These are phyloP conservation scores for Corymbia citriodora DNA, from an alignment of 441 rosid species.

Conservation along the genomic window DNA sequence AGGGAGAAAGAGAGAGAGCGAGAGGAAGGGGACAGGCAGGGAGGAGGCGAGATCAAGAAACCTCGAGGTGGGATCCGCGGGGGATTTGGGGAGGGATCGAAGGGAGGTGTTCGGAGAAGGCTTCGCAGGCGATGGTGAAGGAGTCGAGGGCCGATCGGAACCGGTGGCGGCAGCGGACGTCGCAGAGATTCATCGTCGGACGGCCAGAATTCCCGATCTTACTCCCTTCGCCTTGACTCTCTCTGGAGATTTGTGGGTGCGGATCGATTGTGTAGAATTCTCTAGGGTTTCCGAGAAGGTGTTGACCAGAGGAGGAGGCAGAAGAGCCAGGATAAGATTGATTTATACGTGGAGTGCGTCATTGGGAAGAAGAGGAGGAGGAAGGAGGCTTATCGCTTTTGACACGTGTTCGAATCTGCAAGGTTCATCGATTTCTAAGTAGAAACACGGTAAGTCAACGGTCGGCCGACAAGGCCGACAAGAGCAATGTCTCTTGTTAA, in stretches of 20 bases:
- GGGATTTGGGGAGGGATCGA: background rate
- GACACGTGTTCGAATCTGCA: background rate
- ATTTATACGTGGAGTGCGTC: background rate
- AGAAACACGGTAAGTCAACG: background rate
- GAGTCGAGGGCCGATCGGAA: constrained; percentile 1
- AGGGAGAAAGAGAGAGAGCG: accelerated
- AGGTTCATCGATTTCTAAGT: background rate
- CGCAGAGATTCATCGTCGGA: background rate
- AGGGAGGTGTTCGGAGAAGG: constrained; percentile 2
- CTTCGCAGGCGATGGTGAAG: constrained; percentile 9
- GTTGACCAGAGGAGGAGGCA: background rate
- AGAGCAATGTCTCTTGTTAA: background rate
- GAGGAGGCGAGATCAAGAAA: background rate
- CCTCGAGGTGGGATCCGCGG: background rate
- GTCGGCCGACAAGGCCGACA: accelerated
- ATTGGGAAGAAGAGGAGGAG: background rate
- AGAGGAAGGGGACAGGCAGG: background rate
- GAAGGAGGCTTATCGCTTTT: background rate
- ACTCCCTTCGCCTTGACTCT: too few relatives aligned
- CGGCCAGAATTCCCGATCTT: background rate
- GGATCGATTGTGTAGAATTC: background rate
- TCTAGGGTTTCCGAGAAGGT: background rate
- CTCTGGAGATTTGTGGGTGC: background rate
- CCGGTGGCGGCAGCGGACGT: background rate
- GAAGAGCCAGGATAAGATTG: background rate